A percentile compares a stretch with the other conserved stretches of the same genome.
Conservation (phyloP, 306 rosid genomes). For the Fragaria nilgerrensis region DNA sequence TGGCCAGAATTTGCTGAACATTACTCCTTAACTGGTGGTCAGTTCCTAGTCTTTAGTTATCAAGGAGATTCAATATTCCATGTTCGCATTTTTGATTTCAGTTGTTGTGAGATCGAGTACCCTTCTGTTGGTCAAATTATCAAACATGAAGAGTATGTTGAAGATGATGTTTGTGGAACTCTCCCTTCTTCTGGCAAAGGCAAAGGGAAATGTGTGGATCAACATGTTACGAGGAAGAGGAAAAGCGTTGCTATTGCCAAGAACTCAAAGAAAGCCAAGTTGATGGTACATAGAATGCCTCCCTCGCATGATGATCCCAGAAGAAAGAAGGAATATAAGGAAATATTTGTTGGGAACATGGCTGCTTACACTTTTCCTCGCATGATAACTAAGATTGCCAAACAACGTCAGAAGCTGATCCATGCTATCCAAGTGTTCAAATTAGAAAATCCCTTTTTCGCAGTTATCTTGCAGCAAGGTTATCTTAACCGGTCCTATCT, state of each 20-base stretch:
- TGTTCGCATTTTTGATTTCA: conserved; percentile 21
- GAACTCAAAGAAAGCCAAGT: neutral
- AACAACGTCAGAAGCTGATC: neutral
- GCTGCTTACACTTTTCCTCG: neutral
- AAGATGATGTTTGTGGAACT: neutral
- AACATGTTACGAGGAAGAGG: neutral
- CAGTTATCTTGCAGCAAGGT: neutral
- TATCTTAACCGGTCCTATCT: neutral
- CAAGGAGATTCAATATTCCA: conserved; percentile 25
- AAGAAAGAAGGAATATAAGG: neutral
- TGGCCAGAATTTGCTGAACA: conserved; percentile 24
- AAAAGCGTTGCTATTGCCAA: neutral
- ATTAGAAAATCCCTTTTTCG: conserved; percentile 25
- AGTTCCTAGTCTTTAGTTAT: conserved; percentile 27
- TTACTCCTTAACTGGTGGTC: conserved; percentile 7
- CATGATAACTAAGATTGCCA: neutral
- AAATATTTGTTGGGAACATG: neutral
- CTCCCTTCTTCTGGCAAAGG: neutral
- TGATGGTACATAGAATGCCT: neutral
- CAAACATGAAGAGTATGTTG: neutral
- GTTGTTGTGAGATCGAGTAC: conserved; percentile 26
- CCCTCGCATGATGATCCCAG: neutral
- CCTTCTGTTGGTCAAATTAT: conserved; percentile 2
- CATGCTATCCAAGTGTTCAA: conserved; percentile 13
- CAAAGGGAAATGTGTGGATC: neutral